These are phyloP conservation scores for Sindora glabra DNA, from an alignment of 306 rosid species.

Conservation along the genomic window DNA sequence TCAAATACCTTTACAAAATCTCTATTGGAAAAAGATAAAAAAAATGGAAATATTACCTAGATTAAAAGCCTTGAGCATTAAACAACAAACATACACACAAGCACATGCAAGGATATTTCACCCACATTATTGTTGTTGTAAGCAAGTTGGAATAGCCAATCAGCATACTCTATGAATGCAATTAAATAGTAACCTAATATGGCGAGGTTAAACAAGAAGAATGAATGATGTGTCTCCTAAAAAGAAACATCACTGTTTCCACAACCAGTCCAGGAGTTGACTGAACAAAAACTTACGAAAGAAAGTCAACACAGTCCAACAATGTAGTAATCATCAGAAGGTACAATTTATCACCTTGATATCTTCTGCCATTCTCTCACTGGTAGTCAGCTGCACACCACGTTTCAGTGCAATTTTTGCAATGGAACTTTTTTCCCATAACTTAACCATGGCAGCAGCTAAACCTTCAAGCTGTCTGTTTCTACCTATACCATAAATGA, in stretches of 20 bases:
- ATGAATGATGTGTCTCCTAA: neutral
- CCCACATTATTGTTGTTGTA: too few species aligned
- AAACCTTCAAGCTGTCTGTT: constrained; percentile 90
- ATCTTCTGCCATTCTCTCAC: constrained; percentile 99
- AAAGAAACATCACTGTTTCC: neutral
- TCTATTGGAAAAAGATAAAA: neutral
- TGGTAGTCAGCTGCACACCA: constrained; percentile 93
- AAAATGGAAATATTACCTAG: neutral
- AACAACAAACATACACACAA: neutral
- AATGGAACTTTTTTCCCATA: constrained; percentile 85
- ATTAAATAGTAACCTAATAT: neutral
- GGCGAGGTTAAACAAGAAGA: neutral
- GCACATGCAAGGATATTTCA: too few species aligned
- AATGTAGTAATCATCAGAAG: constrained; percentile 2
- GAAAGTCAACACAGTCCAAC: constrained; percentile 1
- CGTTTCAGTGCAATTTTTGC: constrained; percentile 96
- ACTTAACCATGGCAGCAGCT: constrained; percentile 69
- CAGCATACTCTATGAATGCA: neutral
- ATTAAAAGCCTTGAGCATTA: neutral
- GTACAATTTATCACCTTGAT: constrained; percentile 59
- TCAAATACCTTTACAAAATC: neutral
- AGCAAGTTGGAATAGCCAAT: neutral
- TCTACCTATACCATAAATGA: constrained; percentile 51
- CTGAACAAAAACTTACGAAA: neutral
- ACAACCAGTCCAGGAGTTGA: neutral